Conservation (phyloP, 805 yeast species). For the Saccharomycopsis fermentans region DNA sequence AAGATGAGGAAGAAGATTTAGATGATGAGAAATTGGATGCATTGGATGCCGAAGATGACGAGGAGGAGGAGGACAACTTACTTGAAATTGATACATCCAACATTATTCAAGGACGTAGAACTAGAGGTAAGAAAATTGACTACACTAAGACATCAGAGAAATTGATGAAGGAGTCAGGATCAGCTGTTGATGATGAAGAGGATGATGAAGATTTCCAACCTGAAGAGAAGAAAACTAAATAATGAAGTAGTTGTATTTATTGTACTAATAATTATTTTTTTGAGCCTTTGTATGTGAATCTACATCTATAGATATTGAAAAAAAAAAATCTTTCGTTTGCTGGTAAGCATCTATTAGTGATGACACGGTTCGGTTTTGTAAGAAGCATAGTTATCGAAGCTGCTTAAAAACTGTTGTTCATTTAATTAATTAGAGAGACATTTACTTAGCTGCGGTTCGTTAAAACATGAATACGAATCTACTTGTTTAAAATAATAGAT, state of each 20-base stretch:
- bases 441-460: no score
- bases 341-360: no score
- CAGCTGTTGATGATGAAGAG: conserved; percentile 33
- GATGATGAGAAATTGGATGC: conserved; percentile 31
- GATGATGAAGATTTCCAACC: conserved; percentile 44
- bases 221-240: conserved; percentile 19
- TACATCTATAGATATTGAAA: no score
- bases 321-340: no score
- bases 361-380: no score
- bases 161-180: conserved; percentile 36
- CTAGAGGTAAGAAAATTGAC: conserved; percentile 83
- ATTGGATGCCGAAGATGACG: conserved; percentile 40
- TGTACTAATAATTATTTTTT: background rate
- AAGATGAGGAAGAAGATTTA: conserved; percentile 36
- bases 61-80: conserved; percentile 68
- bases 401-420: no score
- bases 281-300: no score
- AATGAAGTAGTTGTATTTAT: background rate
- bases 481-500: background rate
- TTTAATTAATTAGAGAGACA: no score
- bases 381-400: no score
- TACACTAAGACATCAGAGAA: conserved; percentile 72
- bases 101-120: conserved; percentile 81
- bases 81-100: conserved; percentile 73
- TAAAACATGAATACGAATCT: no score